Percentiles rank a stretch among this genome's conserved stretches.
Conservation (phyloP, 345 rosid genomes). For the Hibiscus syriacus region DNA sequence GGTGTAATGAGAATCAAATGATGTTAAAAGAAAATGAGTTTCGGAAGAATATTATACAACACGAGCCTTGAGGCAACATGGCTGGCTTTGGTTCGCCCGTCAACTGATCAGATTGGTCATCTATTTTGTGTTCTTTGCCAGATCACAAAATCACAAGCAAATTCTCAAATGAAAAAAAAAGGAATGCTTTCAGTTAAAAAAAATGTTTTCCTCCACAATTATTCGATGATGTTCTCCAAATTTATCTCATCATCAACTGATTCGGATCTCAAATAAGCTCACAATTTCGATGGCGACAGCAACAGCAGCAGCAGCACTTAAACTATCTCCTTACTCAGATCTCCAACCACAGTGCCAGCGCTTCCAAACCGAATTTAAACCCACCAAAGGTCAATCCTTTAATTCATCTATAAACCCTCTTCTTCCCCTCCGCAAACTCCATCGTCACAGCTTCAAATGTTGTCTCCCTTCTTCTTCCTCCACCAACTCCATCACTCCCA, state of each 20-base stretch:
- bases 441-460: slow-evolving; percentile 29
- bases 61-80: not conserved
- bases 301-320: slow-evolving; percentile 24
- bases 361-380: not conserved
- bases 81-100: not conserved
- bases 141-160: too few species aligned
- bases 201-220: too few species aligned
- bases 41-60: not conserved
- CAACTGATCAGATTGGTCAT: too few species aligned
- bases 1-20: too few species aligned
- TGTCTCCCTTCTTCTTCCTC: slow-evolving; percentile 28
- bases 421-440: slow-evolving; percentile 20
- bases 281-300: slow-evolving; percentile 38
- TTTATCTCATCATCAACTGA: not conserved
- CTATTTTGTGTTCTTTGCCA: too few species aligned
- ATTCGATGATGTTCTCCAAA: not conserved
- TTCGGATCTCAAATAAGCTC: not conserved
- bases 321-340: slow-evolving; percentile 38
- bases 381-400: slow-evolving; percentile 17
- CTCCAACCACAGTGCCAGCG: slow-evolving; percentile 11
- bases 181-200: too few species aligned
- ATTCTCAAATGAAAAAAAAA: not conserved
- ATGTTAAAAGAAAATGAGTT: too few species aligned
- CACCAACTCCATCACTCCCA: slow-evolving; percentile 26
- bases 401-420: slow-evolving; percentile 22